phyloP scores from a whole-genome alignment of 148 eudicot genomes.

The Drosera capensis region DNA sequence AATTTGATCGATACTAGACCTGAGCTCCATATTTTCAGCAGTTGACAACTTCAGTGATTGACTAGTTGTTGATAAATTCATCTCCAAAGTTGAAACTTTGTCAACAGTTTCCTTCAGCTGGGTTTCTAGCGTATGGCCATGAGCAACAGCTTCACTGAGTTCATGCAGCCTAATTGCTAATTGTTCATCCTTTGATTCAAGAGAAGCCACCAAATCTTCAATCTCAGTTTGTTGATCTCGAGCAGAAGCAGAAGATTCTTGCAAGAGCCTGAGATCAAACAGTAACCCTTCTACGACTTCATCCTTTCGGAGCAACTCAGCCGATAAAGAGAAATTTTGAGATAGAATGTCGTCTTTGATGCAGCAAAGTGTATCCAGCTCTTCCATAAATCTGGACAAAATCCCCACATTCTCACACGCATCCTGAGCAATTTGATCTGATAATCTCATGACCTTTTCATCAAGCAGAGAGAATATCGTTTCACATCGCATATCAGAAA shows the following conservation, averaged over 20 bases:
- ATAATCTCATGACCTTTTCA: conserved; percentile 14
- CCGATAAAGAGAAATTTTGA: conserved; percentile 28
- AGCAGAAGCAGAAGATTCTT: conserved; percentile 50
- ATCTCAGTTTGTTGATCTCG: conserved; percentile 58
- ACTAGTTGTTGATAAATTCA: conserved; percentile 34
- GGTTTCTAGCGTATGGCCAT: conserved; percentile 30
- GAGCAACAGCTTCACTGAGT: conserved; percentile 31
- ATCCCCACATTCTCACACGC: conserved; percentile 17
- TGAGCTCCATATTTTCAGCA: conserved; percentile 32
- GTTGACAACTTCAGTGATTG: conserved; percentile 26
- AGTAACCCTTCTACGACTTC: conserved; percentile 51
- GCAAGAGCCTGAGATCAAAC: conserved; percentile 73
- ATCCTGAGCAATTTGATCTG: conserved; percentile 24
- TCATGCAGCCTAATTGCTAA: conserved; percentile 29
- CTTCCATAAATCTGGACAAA: conserved; percentile 22
- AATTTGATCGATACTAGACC: conserved; percentile 24
- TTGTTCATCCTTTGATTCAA: conserved; percentile 40
- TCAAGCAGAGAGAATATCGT: conserved; percentile 17
- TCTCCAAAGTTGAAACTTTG: conserved; percentile 29
- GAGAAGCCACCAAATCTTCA: conserved; percentile 28
- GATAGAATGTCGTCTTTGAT: conserved; percentile 26
- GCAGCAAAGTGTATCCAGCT: conserved; percentile 35
- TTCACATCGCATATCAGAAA: conserved; percentile 20
- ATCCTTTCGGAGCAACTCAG: conserved; percentile 62
- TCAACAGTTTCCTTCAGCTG: conserved; percentile 41